Evolutionary conservation across 2,329 filamentous ascomycete genomes (phyloP).

Genomic region (Penicillium crustosum): DNA sequence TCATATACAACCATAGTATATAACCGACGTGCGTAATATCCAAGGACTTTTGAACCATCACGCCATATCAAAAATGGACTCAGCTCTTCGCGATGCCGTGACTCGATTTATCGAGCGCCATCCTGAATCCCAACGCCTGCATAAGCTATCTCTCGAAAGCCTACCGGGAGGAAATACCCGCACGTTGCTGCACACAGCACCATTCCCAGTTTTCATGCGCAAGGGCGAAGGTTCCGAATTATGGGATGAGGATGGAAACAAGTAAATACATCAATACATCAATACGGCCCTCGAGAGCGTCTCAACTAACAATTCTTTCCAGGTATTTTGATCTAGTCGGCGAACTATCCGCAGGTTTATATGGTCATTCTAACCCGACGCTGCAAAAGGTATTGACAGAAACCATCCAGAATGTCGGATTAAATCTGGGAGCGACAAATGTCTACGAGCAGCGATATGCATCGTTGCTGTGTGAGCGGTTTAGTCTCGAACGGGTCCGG

Average conservation of each 20-base stretch:
- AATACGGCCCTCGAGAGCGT: neutral
- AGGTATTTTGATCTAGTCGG: slow-evolving; percentile 60
- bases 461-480: slow-evolving; percentile 53
- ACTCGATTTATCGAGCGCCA: slow-evolving; percentile 4
- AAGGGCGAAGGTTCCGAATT: slow-evolving; percentile 12
- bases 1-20: neutral
- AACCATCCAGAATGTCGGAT: slow-evolving; percentile 48
- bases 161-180: slow-evolving; percentile 37
- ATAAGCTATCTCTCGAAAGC: slow-evolving; percentile 22
- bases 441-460: slow-evolving; percentile 55
- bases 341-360: slow-evolving; percentile 65
- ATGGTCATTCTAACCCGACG: slow-evolving; percentile 61
- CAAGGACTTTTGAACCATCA: no score
- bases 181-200: slow-evolving; percentile 22
- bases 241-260: slow-evolving; percentile 19
- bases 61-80: neutral
- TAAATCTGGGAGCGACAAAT: slow-evolving; percentile 58
- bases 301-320: neutral
- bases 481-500: slow-evolving; percentile 54
- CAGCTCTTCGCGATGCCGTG: neutral
- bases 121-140: slow-evolving; percentile 11
- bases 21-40: neutral
- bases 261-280: neutral
- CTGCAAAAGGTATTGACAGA: slow-evolving; percentile 52
- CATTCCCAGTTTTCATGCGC: slow-evolving; percentile 21